Evolutionary conservation across 768 basidiomycete genomes (phyloP), one percentile per base, ranked within the genome.

Genomic region (Russula emetica): DNA sequence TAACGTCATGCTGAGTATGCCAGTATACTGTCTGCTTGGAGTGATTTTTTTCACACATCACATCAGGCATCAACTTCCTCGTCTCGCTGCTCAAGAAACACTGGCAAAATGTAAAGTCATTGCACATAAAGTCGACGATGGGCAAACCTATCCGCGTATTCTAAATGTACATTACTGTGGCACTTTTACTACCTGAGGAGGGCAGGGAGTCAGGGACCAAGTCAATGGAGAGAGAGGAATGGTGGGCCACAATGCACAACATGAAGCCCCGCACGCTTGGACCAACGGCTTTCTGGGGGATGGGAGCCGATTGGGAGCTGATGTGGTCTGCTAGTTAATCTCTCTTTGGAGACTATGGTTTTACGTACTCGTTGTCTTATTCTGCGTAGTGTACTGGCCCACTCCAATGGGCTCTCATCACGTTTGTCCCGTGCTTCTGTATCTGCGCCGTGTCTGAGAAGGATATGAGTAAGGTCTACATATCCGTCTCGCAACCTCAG

Each of bases 41-140:
- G 5, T 16, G 67, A 8, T 40, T 20, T 18, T 24, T 54, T n/a
- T n/a, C 30, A 36, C 36, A 49, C 53, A 30, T 14, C 32, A 34
- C 51, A 50, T 44, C 20, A 93, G 92, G 92, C 78, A 96, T 98
- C 84, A 99, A 99, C 87, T 99, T 99, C 86, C 85, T 99, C 72
- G 94, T 99, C 73, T 98, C 97, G 22, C 80, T 99, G 66, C 86
- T 99, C 76, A 98, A 98, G 86, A 99, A 99, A 85, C 92, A 96
- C 82, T 93, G 94, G 94, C 97, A 98, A 78, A 99, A 98, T 80
- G 89, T 98, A 81, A 94, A 94, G 81, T 96, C 94, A 58, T 82
- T 98, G 69, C 94, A 98, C 83, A 87, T 99, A 83, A 99, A 99
- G 84, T 86, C 87, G 72, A 94, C 96, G 74, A 99, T 98, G 97